Conservation (phyloP, 305 asterid species). For the Fraxinus sp. region DNA sequence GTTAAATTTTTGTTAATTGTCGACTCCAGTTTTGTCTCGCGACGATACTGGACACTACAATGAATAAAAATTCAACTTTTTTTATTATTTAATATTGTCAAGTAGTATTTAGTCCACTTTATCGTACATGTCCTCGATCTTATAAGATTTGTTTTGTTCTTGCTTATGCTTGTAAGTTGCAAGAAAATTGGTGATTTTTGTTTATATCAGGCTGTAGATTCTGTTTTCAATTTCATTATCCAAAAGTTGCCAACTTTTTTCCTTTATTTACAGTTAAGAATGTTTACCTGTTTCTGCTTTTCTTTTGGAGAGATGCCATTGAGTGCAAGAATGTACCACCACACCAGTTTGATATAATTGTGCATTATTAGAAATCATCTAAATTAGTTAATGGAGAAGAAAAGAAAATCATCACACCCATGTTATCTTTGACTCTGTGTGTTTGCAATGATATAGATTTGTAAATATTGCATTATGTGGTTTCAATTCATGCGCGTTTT, state of each 20-base stretch:
- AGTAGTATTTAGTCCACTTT: neutral
- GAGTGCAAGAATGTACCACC: conserved; percentile 17
- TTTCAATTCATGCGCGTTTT: neutral
- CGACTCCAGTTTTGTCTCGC: neutral
- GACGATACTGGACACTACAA: neutral
- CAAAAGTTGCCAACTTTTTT: conserved; percentile 29
- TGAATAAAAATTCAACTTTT: too few relatives aligned
- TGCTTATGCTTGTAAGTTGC: conserved; percentile 13
- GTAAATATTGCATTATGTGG: neutral
- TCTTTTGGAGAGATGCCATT: conserved; percentile 15
- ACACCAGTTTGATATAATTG: conserved; percentile 8
- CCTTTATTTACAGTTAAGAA: conserved; percentile 29
- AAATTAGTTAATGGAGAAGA: conserved; percentile 12
- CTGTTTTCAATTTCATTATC: conserved; percentile 16
- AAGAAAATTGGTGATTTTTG: conserved; percentile 10
- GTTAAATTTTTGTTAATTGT: neutral
- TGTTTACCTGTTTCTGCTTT: conserved; percentile 25
- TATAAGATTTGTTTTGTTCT: neutral
- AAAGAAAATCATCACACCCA: conserved; percentile 21
- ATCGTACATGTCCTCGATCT: neutral
- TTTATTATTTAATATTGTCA: too few relatives aligned
- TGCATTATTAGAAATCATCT: conserved; percentile 2
- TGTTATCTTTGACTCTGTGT: conserved; percentile 28
- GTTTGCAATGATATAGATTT: neutral
- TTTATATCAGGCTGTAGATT: conserved; percentile 40